phyloP scores from a whole-genome alignment of 768 basidiomycete species.

The Lactarius hengduanensis region DNA sequence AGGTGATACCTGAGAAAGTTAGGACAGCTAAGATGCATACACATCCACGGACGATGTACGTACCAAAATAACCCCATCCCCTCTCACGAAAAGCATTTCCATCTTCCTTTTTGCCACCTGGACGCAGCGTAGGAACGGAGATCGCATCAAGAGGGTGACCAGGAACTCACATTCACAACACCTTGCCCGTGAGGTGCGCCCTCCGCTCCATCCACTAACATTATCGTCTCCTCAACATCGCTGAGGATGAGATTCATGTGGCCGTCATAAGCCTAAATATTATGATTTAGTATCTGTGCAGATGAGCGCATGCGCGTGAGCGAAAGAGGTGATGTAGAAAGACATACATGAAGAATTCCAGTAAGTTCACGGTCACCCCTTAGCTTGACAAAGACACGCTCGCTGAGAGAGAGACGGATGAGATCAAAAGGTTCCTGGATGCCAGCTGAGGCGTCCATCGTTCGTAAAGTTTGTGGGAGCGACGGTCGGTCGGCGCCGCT shows the following conservation, averaged over 20 bases:
- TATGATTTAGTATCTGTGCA: conserved; percentile 22
- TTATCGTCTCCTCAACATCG: conserved; percentile 96
- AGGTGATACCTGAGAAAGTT: conserved; percentile 63
- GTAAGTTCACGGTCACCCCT: conserved; percentile 90
- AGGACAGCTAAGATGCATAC: conserved; percentile 20
- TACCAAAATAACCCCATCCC: conserved; percentile 95
- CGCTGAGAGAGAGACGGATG: conserved; percentile 92
- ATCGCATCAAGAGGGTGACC: neutral
- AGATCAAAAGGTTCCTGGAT: conserved; percentile 98
- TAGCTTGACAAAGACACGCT: conserved; percentile 97
- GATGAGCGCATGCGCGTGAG: conserved; percentile 19
- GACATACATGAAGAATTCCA: conserved; percentile 86
- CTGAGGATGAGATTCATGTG: conserved; percentile 99
- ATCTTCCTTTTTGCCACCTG: conserved; percentile 91
- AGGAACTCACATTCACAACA: conserved; percentile 58
- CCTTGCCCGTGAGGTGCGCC: conserved; percentile 54
- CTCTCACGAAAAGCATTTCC: conserved; percentile 97
- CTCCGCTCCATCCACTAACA: conserved; percentile 88
- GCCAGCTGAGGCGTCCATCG: conserved; percentile 70
- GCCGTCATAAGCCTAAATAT: conserved; percentile 91
- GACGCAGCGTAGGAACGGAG: neutral
- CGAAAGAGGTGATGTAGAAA: conserved; percentile 16
- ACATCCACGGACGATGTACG: conserved; percentile 7
- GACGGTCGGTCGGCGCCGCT: neutral
- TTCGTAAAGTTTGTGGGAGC: conserved; percentile 32